Evolutionary conservation across 257 asterid genomes (phyloP).

Genomic region (Solanum chmielewskii): DNA sequence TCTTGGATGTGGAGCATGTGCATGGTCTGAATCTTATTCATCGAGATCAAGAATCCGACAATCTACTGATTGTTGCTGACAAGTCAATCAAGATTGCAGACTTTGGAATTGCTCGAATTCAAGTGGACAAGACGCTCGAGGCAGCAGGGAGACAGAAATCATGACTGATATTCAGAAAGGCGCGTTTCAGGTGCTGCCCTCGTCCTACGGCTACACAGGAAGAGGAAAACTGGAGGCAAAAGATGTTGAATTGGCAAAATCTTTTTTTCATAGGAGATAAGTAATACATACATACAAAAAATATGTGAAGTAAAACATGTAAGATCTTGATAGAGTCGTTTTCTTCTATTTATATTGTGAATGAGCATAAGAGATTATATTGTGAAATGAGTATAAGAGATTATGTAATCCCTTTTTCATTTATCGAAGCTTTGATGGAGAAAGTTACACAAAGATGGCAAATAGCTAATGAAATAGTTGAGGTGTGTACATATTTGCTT

Average conservation of each 20-base stretch:
- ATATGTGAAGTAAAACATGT: too few species aligned
- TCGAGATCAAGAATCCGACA: conserved; percentile 88
- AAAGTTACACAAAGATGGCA: too few species aligned
- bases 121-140: conserved; percentile 80
- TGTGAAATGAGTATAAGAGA: too few species aligned
- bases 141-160: conserved; percentile 71
- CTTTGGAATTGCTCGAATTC: conserved; percentile 93
- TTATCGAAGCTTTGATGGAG: too few species aligned
- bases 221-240: conserved; percentile 2
- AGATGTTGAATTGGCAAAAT: background rate
- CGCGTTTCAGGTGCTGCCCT: conserved; percentile 96
- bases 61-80: conserved; percentile 83
- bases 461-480: too few species aligned
- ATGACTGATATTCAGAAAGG: conserved; percentile 79
- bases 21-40: conserved; percentile 81
- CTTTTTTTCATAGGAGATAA: too few species aligned
- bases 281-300: too few species aligned
- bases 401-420: background rate
- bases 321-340: too few species aligned
- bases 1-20: conserved; percentile 92
- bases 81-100: conserved; percentile 94
- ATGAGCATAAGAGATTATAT: too few species aligned
- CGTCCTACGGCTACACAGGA: conserved; percentile 49
- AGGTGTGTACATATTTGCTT: too few species aligned
- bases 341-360: too few species aligned